Conservation (phyloP, 2,329 filamentous ascomycete genomes). For the Seiridium unicorne region DNA sequence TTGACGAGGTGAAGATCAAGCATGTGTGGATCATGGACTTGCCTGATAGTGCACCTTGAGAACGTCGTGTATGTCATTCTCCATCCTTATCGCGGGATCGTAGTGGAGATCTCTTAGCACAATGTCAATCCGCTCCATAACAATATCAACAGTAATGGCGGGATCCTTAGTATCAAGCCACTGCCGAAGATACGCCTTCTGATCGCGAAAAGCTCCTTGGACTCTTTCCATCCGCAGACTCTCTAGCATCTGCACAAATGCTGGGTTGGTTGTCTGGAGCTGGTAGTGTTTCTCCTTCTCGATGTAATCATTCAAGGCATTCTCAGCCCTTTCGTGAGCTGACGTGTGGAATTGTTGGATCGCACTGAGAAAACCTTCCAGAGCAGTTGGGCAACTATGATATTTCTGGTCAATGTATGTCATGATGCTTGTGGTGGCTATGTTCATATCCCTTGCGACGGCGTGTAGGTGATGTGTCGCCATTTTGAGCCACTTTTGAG, state of each 20-base stretch:
- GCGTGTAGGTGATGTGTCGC: constrained; percentile 20
- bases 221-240: constrained; percentile 19
- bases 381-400: neutral
- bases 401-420: neutral
- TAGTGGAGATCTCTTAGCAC: constrained; percentile 19
- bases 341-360: constrained; percentile 16
- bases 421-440: constrained; percentile 15
- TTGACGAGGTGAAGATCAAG: neutral
- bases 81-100: constrained; percentile 22
- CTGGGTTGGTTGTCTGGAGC: constrained; percentile 20
- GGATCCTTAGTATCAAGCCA: neutral
- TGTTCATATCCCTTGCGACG: constrained; percentile 14
- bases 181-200: neutral
- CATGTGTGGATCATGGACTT: constrained; percentile 1
- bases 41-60: constrained; percentile 36
- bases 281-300: constrained; percentile 12
- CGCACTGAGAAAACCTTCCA: constrained; percentile 3
- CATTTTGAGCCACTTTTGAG: constrained; percentile 27
- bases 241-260: constrained; percentile 19
- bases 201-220: neutral
- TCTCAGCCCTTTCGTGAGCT: neutral
- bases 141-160: neutral
- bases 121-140: neutral
- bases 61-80: constrained; percentile 32
- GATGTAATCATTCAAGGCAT: constrained; percentile 7